A percentile compares a stretch with the other conserved stretches of the same genome.
phyloP scores from a whole-genome alignment of 2,329 filamentous ascomycete genomes.

The Fusarium algeriense region DNA sequence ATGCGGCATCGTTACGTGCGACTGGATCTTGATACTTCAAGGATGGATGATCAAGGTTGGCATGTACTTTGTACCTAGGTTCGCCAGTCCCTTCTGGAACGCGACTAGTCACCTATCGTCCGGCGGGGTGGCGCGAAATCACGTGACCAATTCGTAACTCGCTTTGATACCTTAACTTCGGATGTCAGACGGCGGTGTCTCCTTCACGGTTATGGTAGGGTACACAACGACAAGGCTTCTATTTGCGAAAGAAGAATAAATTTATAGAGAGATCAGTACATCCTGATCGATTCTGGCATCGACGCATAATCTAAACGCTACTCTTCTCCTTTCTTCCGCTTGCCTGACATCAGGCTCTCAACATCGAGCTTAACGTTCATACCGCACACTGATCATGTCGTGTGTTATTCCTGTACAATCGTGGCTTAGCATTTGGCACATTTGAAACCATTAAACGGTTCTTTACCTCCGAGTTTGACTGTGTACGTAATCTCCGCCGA shows the following conservation, averaged over 20 bases:
- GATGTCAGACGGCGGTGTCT: background rate
- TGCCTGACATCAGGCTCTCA: background rate
- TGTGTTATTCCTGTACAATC: slow-evolving; percentile 51
- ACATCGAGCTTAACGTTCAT: slow-evolving; percentile 43
- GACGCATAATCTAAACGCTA: background rate
- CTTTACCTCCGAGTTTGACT: slow-evolving; percentile 54
- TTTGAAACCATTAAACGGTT: background rate
- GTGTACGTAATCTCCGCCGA: slow-evolving; percentile 55
- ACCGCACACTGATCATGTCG: slow-evolving; percentile 53
- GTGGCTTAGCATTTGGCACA: slow-evolving; percentile 20
- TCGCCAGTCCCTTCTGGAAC: slow-evolving; percentile 5
- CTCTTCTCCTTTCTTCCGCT: slow-evolving; percentile 1
- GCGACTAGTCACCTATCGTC: slow-evolving; percentile 28
- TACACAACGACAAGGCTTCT: background rate
- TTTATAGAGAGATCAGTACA: background rate
- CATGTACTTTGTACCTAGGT: background rate
- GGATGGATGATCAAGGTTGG: background rate
- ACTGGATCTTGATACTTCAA: slow-evolving; percentile 9
- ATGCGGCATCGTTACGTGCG: slow-evolving; percentile 42
- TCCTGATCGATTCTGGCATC: background rate
- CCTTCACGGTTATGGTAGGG: no score
- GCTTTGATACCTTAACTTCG: no score
- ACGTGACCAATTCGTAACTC: slow-evolving; percentile 27
- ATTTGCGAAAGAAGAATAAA: background rate
- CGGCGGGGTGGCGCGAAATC: slow-evolving; percentile 40